Base-by-base conservation (phyloP, 164 flowering plant species). In the Dillenia suffruticosa region DNA sequence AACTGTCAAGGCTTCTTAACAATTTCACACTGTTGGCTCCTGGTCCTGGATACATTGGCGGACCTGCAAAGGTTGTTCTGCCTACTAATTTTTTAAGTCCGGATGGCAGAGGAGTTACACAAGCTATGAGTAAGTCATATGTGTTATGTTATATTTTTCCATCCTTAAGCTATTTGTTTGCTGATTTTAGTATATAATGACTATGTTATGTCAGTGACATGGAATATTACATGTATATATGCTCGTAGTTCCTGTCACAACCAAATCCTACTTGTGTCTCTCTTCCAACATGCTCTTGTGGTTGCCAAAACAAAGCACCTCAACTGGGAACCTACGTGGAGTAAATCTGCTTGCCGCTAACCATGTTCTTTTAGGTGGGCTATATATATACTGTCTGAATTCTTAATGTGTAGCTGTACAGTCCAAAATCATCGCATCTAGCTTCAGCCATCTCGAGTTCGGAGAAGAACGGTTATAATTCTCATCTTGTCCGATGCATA, bases 211-310 rank as follows among this genome's bases (percentile, higher is more conserved):
- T 74, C 84, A 89, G 96, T 89, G 92, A 89, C 92, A 51, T 89
- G 96, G 92, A 85, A 87, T 61, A 83, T 89, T 53, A 85, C 88
- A 6, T 89, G 96, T 74, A 87, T 90, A 8, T 89, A 85, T n/a
- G n/a, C 59, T 89, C 93, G 5, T 88, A 84, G 56, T 81, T 89
- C 59, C 79, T 85, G 44, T 83, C 91, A 9, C 73, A 77, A 69
- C 82, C 82, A 65, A 81, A 79, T 40, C 96, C 96, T 0, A 79
- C 73, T 13, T 89, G 96, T 46, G 91, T 89, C 46, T 88, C 94
- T n/a, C 76, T 85, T 57, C 87, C 87, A 2, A 61, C 82, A 9
- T 88, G 90, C 65, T 75, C 90, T 14, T 85, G 90, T 66, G 90
- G 87, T 22, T 88, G 89, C 77, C 84, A 70, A 58, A 80, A 73